Evolutionary conservation across 306 rosid genomes (phyloP), one percentile per base, ranked within the genome.

Genomic region (Canavalia ensiformis): DNA sequence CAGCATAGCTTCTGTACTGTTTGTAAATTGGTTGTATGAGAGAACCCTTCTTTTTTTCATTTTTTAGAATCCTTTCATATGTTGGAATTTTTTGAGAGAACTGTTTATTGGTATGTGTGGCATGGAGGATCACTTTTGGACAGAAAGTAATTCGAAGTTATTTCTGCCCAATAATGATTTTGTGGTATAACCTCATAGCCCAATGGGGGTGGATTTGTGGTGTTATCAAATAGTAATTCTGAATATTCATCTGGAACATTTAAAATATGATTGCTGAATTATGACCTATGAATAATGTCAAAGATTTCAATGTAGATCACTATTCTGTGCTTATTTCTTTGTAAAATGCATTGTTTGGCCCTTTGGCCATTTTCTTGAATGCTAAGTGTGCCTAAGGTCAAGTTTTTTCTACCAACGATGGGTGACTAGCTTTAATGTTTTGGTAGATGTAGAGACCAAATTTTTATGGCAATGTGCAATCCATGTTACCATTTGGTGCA

Each of bases 1-100:
- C 39, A 52, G 51, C 77, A 73, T 73, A 9, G 50, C 52, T 73
- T 9, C 10, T 58, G n/a, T 31, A 58, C 39, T 30, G 65, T 29
- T 30, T 35, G 56, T 35, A 44, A 72, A 35, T 33, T 13, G 74
- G 74, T 68, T 68, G 39, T 46, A 28, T 45, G 25, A 9, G 25
- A 68, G 29, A 46, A 68, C 9, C 25, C 4, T 45, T 44, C 4
- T 57, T 31, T 59, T 5, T 65, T 28, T 63, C 47, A 35, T 10
- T 37, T 64, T 64, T 64, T 60, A 60, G 3, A 31, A 4, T 60
- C 44, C 18, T 9, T 60, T 10, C 8, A 13, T 34, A 4, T 63
- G 9, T 63, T 30, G 0, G 9, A 8, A 0, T 59, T 59, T 59
- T 12, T 59, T 59, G 25, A 18, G 25, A 2, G 42, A 18, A 59